Evolutionary conservation across 2,329 filamentous ascomycete genomes (phyloP), one percentile per base, ranked within the genome.

Genomic region (Pseudopithomyces maydicus): DNA sequence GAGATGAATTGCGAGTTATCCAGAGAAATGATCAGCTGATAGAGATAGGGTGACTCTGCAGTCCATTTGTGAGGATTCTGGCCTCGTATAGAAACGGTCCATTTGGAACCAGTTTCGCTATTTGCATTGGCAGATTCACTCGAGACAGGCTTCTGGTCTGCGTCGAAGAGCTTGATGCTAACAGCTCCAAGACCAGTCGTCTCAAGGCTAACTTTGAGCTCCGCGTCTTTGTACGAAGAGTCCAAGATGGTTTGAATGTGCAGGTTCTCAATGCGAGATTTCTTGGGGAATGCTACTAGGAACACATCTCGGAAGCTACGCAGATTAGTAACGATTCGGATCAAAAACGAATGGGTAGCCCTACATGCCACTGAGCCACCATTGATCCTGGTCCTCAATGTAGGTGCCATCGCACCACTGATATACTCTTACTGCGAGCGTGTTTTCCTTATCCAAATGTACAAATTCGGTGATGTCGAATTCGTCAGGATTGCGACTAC

Each of bases 321-420:
- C 2, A 35, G 1, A 47, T 70, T 29, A 69, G 57, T 52, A 29
- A 29, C 8, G 26, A 4, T 29, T 29, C 4, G 22, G 32, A 32
- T 20, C 8, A 17, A 6, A 12, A n/a, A n/a, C n/a, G 15, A 42
- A 10, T 14, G 14, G 15, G 6, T 36, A 56, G 22, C 64, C 70
- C 63, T 26, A 74, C 75, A 70, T 75, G 80, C 82, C 84, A 20
- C 84, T 86, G 5, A 89, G 74, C 84, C 86, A 87, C 87, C 87
- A 90, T 66, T 89, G 86, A 68, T 90, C 86, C 64, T 81, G 86
- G 53, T 90, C 87, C 69, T 90, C 88, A 33, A 90, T 87, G 63
- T 90, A 90, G 0, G 84, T 84, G 1, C 85, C 88, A 62, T 90
- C 87, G 33, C 82, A 89, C 79, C 85, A 89, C 67, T 90, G 87